Conservation (phyloP, 2,329 filamentous ascomycete genomes). For the Hypomyces rosellus region DNA sequence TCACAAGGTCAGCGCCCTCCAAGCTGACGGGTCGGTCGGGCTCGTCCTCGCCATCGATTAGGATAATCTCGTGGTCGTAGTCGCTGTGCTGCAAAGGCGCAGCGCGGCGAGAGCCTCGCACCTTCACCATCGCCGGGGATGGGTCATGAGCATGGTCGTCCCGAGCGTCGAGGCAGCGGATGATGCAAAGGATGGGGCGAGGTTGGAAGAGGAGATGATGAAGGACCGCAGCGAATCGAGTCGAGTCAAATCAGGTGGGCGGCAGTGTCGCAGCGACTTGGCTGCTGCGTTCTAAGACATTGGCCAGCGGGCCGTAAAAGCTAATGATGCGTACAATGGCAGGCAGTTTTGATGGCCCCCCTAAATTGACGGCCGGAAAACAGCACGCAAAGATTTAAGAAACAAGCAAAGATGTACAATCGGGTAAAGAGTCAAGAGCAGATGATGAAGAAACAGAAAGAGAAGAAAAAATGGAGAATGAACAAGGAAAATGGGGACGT, state of each 20-base stretch:
- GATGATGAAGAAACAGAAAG: conserved; percentile 4
- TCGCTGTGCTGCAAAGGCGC: conserved; percentile 51
- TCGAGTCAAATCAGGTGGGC: too few species aligned
- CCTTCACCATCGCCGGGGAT: conserved; percentile 25
- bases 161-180: background rate
- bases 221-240: too few species aligned
- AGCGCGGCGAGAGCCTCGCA: conserved; percentile 49
- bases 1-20: background rate
- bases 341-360: too few species aligned
- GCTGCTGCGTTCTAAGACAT: too few species aligned
- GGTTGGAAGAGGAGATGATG: too few species aligned
- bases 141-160: conserved; percentile 16
- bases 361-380: too few species aligned
- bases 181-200: background rate
- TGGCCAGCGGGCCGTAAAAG: too few species aligned
- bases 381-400: background rate
- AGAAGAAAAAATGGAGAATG: background rate
- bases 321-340: too few species aligned
- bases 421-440: background rate
- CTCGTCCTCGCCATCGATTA: conserved; percentile 51
- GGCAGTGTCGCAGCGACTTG: too few species aligned
- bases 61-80: conserved; percentile 64
- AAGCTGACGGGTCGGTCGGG: conserved; percentile 22
- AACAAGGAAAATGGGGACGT: background rate
- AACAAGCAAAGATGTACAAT: background rate